Percentiles rank a stretch among this genome's conserved stretches.
Evolutionary conservation across 2,329 filamentous ascomycete species (phyloP).

Genomic region (Didymellaceae sp.): DNA sequence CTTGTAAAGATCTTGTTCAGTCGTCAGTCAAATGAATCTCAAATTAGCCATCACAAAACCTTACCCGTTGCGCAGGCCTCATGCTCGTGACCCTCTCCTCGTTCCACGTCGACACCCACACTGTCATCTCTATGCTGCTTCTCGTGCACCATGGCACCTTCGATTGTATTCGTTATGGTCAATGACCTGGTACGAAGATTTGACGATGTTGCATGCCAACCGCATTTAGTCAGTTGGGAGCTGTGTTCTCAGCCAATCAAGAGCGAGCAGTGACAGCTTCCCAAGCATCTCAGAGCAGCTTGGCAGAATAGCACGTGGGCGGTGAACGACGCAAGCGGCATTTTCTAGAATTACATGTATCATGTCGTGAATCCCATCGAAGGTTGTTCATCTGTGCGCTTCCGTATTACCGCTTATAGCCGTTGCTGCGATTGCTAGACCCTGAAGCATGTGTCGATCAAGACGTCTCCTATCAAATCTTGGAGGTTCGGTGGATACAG

Average conservation of each 20-base stretch:
- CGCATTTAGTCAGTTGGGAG: too few species aligned
- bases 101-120: slow-evolving; percentile 19
- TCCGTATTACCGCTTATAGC: neutral
- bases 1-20: slow-evolving; percentile 3
- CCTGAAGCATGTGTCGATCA: too few species aligned
- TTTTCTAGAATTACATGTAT: too few species aligned
- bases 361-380: neutral
- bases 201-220: neutral
- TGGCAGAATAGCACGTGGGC: slow-evolving; percentile 5
- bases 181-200: neutral
- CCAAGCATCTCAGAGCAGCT: neutral
- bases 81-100: slow-evolving; percentile 1
- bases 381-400: neutral
- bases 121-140: neutral
- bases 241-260: slow-evolving; percentile 14
- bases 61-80: slow-evolving; percentile 1
- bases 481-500: too few species aligned
- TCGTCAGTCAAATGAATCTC: neutral
- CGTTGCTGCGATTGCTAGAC: too few species aligned
- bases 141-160: slow-evolving; percentile 17
- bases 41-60: neutral
- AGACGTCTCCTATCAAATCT: too few species aligned
- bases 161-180: slow-evolving; percentile 25
- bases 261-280: slow-evolving; percentile 14
- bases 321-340: neutral